These are phyloP conservation scores for Fusarium equiseti DNA, from an alignment of 2,329 filamentous ascomycete species.

Conservation along the genomic window DNA sequence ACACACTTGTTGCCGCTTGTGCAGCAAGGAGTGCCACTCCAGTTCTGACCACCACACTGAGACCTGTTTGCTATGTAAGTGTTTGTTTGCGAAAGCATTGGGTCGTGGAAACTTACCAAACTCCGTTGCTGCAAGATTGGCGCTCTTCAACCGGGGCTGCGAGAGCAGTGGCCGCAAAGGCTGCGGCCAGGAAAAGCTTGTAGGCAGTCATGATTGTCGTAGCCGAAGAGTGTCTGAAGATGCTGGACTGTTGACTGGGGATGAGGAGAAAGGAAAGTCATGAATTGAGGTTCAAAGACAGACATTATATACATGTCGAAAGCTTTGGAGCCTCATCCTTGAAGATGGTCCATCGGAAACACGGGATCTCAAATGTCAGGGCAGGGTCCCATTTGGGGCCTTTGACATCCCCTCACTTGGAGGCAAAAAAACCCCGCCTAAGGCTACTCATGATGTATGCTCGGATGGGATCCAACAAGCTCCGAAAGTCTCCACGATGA, in stretches of 20 bases:
- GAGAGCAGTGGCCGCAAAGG: slow-evolving; percentile 49
- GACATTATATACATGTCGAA: slow-evolving; percentile 22
- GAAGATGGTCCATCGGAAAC: slow-evolving; percentile 15
- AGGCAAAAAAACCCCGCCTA: not conserved
- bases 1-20: slow-evolving; percentile 40
- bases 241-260: slow-evolving; percentile 10
- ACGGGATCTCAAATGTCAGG: slow-evolving; percentile 24
- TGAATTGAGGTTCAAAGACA: not conserved
- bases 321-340: not conserved
- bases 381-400: not conserved
- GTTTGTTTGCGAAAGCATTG: accelerated
- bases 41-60: slow-evolving; percentile 62
- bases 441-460: not conserved
- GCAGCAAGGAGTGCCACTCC: slow-evolving; percentile 60
- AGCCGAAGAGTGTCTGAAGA: not conserved
- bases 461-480: slow-evolving; percentile 12
- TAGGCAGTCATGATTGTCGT: slow-evolving; percentile 26
- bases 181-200: slow-evolving; percentile 33
- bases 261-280: not conserved
- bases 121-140: slow-evolving; percentile 48
- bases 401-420: not conserved
- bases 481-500: slow-evolving; percentile 2
- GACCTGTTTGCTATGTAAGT: slow-evolving; percentile 43
- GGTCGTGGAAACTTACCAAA: slow-evolving; percentile 17
- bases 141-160: slow-evolving; percentile 54